A percentile compares a stretch with the other conserved stretches of the same genome.
phyloP scores from a whole-genome alignment of 2,329 filamentous ascomycete genomes.

The Aspergillus phoenicis region DNA sequence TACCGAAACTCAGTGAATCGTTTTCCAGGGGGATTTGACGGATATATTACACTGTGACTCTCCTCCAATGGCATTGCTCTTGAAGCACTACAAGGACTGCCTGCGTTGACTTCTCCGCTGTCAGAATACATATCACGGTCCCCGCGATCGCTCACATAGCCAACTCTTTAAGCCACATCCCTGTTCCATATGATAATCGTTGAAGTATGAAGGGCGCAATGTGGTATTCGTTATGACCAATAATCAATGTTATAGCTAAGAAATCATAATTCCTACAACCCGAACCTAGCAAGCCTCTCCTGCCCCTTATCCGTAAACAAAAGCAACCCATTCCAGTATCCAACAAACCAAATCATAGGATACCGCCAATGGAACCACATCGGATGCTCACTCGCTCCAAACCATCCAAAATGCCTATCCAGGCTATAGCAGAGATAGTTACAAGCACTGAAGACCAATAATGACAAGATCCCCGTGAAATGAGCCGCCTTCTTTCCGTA shows the following conservation, averaged over 20 bases:
- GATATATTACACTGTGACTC: too few relatives aligned
- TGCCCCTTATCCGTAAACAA: constrained; percentile 17
- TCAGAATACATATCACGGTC: too few relatives aligned
- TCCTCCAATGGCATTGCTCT: too few relatives aligned
- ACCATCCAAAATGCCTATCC: constrained; percentile 17
- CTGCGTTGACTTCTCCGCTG: too few relatives aligned
- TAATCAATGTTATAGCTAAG: too few relatives aligned
- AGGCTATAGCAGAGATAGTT: constrained; percentile 21
- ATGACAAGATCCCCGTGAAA: constrained; percentile 15
- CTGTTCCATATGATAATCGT: too few relatives aligned
- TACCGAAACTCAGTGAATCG: neutral
- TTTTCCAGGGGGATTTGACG: neutral
- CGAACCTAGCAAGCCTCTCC: neutral
- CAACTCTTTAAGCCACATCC: too few relatives aligned
- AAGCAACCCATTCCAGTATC: constrained; percentile 6
- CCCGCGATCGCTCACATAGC: too few relatives aligned
- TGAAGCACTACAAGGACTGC: too few relatives aligned
- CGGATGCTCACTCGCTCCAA: constrained; percentile 10
- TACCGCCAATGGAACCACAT: constrained; percentile 21
- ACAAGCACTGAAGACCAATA: constrained; percentile 16
- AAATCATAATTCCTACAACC: neutral
- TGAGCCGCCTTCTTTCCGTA: constrained; percentile 19
- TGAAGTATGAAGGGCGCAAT: too few relatives aligned
- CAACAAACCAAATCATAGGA: constrained; percentile 11
- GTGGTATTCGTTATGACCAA: too few relatives aligned